These are phyloP conservation scores for Paragyromitra xinjiangensis DNA, from an alignment of 495 filamentous ascomycete species.

Conservation along the genomic window DNA sequence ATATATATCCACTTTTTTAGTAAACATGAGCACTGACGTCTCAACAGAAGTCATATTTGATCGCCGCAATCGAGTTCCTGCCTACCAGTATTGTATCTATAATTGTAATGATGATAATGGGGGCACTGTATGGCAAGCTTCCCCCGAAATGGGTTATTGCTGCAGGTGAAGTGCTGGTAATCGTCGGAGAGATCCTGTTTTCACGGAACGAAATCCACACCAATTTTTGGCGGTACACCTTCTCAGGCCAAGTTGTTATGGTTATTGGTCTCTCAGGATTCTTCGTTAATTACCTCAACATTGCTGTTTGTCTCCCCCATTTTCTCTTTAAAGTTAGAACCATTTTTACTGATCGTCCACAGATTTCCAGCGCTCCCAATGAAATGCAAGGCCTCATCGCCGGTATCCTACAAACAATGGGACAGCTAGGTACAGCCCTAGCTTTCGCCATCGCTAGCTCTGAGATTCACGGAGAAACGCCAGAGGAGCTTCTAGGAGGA, in stretches of 20 bases:
- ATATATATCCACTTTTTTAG: neutral
- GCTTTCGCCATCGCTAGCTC: constrained; percentile 38
- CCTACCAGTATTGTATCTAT: constrained; percentile 17
- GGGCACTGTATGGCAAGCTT: constrained; percentile 14
- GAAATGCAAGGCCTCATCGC: constrained; percentile 42
- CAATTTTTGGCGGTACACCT: constrained; percentile 29
- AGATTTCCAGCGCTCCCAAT: constrained; percentile 32
- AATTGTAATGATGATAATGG: constrained; percentile 16
- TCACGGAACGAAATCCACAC: constrained; percentile 30
- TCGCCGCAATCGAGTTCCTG: constrained; percentile 36
- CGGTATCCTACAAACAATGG: constrained; percentile 33
- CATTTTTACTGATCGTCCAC: neutral
- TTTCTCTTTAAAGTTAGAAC: neutral
- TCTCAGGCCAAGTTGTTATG: constrained; percentile 33
- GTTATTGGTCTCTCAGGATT: constrained; percentile 28
- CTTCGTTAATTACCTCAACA: constrained; percentile 44
- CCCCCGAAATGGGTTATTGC: constrained; percentile 41
- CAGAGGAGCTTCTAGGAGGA: constrained; percentile 13
- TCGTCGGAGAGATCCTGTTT: constrained; percentile 30
- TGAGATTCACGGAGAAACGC: constrained; percentile 17
- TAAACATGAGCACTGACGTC: neutral
- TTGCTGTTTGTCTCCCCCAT: constrained; percentile 20
- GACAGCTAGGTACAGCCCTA: constrained; percentile 33
- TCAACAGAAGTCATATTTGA: constrained; percentile 21
- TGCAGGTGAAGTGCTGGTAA: constrained; percentile 22